phyloP scores from a whole-genome alignment of 257 asterid genomes.

The Fraxinus americana region DNA sequence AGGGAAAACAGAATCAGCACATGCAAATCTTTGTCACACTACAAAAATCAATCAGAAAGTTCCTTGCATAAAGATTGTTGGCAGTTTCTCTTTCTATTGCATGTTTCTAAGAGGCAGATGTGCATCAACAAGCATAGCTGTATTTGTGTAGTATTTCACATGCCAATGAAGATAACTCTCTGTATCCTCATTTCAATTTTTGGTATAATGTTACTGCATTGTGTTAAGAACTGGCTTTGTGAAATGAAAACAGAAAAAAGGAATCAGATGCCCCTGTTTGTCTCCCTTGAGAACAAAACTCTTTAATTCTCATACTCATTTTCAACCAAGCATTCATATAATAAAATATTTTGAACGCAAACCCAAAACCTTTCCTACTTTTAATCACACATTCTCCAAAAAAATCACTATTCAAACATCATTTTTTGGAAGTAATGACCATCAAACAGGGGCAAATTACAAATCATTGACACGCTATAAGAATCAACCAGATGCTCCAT shows the following conservation, averaged over 20 bases:
- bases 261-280: not conserved
- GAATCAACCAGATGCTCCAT: not conserved
- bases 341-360: no score
- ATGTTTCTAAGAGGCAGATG: not conserved
- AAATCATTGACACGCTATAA: not conserved
- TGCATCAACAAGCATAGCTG: not conserved
- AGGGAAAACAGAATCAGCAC: constrained; percentile 2
- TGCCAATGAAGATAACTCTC: not conserved
- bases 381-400: no score
- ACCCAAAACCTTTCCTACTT: no score
- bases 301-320: no score
- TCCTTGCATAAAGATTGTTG: not conserved
- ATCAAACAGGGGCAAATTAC: no score
- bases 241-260: not conserved
- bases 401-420: no score
- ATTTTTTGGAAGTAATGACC: no score
- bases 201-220: no score
- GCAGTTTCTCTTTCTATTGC: not conserved
- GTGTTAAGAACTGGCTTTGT: not conserved
- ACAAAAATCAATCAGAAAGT: not conserved
- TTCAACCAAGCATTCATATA: no score
- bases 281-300: no score
- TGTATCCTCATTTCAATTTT: not conserved
- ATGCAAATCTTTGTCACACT: not conserved
- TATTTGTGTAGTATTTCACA: not conserved